Evolutionary conservation across 805 yeast genomes (phyloP), one percentile per base, ranked within the genome.

Genomic region (Metschnikowia rubicola): DNA sequence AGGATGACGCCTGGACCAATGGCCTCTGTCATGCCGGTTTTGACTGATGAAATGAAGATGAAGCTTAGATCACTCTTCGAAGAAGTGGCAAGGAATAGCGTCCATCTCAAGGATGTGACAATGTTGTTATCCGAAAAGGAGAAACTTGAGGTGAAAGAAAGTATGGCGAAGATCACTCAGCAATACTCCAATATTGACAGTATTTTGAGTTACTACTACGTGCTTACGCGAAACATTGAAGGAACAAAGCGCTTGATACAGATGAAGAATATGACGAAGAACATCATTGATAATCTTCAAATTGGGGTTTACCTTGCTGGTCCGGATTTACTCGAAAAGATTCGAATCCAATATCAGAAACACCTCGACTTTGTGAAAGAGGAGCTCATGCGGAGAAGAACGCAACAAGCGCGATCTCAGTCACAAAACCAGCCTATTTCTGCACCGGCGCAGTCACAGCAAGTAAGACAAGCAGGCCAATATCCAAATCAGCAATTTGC

Each of bases 221-320:
- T 85, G 48, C 72, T 88, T 50, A 86, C 96, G 1, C 81, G 84
- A 56, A 86, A 86, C 62, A 77, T 75, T 41, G 87, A 83, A 41
- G 91, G 88, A 9, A 85, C 96, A 1, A 82, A 80, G 58, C 79
- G 87, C 55, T 77, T 90, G 49, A 75, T 90, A 50, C 91, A 86
- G 61, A 80, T 87, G 74, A 83, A 88, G 65, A 77, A 81, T 50
- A 84, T 88, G 84, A 81, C 88, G 37, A 84, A 81, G 58, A 86
- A 84, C 60, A 86, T 88, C 50, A 67, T 84, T 55, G 94, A 88
- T 43, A 82, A 79, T 39, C 71, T 88, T 54, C 78, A 82, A 48
- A 74, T 80, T 52, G 84, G 84, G 4, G 71, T 77, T 19, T 88
- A 77, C 59, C 78, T 83, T 52, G 91, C 91, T 1, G 79, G 81